Percentiles rank a stretch among this genome's conserved stretches.
Conservation (phyloP, 352 stramenopile species). For the Phytophthora megakarya region DNA sequence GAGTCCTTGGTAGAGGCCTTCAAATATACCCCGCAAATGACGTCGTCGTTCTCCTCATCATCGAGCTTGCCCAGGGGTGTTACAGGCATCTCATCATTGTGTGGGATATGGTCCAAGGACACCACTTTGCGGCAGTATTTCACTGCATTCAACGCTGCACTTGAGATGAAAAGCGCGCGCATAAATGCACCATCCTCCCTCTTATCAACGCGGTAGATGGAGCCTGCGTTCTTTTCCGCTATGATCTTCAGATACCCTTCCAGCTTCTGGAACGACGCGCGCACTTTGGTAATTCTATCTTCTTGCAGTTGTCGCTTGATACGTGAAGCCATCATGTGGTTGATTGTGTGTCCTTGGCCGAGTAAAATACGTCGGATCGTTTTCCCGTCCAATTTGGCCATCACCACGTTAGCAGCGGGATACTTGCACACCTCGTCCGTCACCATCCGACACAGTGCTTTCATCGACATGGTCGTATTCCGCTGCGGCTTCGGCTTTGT, state of each 20-base stretch:
- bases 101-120: conserved; percentile 60
- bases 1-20: conserved; percentile 76
- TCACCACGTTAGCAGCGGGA: conserved; percentile 57
- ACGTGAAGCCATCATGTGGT: conserved; percentile 86
- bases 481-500: conserved; percentile 43
- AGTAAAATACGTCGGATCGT: conserved; percentile 74
- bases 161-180: conserved; percentile 67
- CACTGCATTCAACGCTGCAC: conserved; percentile 55
- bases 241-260: conserved; percentile 65
- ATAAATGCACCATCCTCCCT: conserved; percentile 58
- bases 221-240: conserved; percentile 69
- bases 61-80: conserved; percentile 45
- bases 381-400: conserved; percentile 78
- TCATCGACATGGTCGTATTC: conserved; percentile 85
- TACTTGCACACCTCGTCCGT: conserved; percentile 70
- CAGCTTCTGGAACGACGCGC: conserved; percentile 71
- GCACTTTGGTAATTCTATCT: conserved; percentile 57
- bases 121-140: conserved; percentile 66
- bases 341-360: conserved; percentile 72
- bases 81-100: conserved; percentile 44
- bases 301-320: conserved; percentile 78
- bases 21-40: conserved; percentile 73
- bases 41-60: conserved; percentile 69
- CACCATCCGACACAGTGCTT: conserved; percentile 75
- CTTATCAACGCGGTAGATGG: conserved; percentile 57